phyloP scores from a whole-genome alignment of 2,329 filamentous ascomycete species.

The Sporothrix curviconia region DNA sequence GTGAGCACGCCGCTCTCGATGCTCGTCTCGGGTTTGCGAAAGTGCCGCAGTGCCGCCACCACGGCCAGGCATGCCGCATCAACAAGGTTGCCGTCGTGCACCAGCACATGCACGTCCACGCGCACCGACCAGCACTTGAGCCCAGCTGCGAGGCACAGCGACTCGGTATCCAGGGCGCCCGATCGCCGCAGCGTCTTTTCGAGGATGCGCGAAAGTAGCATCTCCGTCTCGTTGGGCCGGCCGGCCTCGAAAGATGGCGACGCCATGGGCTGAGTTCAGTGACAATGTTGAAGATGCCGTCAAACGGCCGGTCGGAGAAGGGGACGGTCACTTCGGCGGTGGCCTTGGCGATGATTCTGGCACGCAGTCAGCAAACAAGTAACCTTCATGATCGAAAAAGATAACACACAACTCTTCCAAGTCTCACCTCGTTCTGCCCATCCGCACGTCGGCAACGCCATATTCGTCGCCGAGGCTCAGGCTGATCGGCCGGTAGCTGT shows the following conservation, averaged over 20 bases:
- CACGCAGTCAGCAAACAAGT: constrained; percentile 3
- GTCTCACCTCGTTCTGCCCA: constrained; percentile 80
- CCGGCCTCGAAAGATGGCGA: constrained; percentile 85
- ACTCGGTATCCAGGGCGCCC: constrained; percentile 89
- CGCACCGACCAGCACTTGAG: constrained; percentile 87
- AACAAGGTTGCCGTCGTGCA: constrained; percentile 83
- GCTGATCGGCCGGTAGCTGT: constrained; percentile 70
- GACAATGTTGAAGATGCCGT: constrained; percentile 88
- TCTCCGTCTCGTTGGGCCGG: constrained; percentile 74
- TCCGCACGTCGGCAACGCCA: constrained; percentile 76
- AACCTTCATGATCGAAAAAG: background rate
- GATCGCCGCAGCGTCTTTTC: constrained; percentile 93
- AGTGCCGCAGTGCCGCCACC: constrained; percentile 83
- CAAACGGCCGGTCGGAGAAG: constrained; percentile 82
- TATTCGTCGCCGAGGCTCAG: constrained; percentile 85
- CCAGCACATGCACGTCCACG: constrained; percentile 84
- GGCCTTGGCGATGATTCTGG: constrained; percentile 73
- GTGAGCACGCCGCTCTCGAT: constrained; percentile 80
- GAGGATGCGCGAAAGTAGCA: constrained; percentile 77
- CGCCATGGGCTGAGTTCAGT: constrained; percentile 91
- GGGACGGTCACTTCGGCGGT: constrained; percentile 85
- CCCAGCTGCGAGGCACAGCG: constrained; percentile 84
- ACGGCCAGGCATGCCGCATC: constrained; percentile 82
- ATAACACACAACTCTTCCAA: background rate
- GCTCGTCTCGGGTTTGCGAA: constrained; percentile 80